Evolutionary conservation across 2,329 filamentous ascomycete species (phyloP).

Genomic region (Waltergamsia citrina): DNA sequence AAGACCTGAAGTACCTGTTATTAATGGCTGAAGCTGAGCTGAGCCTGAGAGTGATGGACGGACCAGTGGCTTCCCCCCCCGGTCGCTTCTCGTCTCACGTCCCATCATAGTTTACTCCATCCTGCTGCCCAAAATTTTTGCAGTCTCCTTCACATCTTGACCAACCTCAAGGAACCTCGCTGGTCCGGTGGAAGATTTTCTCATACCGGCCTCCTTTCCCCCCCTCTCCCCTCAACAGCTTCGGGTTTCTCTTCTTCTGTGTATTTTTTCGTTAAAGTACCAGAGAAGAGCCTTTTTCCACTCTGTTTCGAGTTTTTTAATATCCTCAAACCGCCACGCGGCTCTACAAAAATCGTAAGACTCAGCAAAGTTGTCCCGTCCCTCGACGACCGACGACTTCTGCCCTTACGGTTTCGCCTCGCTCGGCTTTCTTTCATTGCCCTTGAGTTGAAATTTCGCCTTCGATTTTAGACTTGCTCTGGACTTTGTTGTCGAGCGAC

Average conservation of each 20-base stretch:
- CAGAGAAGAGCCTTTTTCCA: conserved; percentile 17
- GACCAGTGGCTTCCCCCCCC: no score
- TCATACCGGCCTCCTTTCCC: conserved; percentile 20
- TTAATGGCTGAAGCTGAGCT: no score
- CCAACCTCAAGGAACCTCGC: conserved; percentile 21
- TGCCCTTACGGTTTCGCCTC: conserved; percentile 6
- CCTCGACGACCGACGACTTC: conserved; percentile 6
- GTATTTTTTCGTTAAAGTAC: conserved; percentile 9
- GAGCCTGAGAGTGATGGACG: no score
- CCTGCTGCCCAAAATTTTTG: conserved; percentile 26
- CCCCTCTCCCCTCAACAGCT: conserved; percentile 14
- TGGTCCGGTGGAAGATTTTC: conserved; percentile 24
- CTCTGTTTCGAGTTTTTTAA: conserved; percentile 10
- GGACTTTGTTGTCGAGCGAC: neutral
- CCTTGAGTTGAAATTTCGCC: neutral
- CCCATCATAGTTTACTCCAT: no score
- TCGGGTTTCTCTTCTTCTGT: conserved; percentile 21
- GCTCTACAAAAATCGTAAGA: conserved; percentile 2
- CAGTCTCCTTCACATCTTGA: conserved; percentile 24
- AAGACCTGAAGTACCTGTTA: no score
- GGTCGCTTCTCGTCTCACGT: no score
- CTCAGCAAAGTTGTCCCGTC: conserved; percentile 5
- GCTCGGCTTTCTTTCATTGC: conserved; percentile 3
- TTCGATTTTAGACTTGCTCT: conserved; percentile 1
- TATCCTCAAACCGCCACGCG: conserved; percentile 6